phyloP scores from a whole-genome alignment of 805 yeast species.

The Lipomyces mesembrius region DNA sequence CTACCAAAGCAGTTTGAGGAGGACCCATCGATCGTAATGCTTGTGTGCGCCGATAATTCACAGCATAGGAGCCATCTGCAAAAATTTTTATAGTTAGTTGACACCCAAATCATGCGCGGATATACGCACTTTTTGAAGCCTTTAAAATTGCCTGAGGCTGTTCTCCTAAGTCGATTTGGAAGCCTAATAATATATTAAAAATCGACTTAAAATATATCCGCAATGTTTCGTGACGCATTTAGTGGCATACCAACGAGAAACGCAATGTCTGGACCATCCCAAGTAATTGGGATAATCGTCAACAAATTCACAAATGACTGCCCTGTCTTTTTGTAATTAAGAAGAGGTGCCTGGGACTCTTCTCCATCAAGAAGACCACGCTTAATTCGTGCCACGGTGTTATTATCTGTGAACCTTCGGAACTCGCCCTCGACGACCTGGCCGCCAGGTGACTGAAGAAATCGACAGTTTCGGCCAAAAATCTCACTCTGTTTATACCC shows the following conservation, averaged over 20 bases:
- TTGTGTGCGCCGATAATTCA: slow-evolving; percentile 22
- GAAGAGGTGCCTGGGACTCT: slow-evolving; percentile 21
- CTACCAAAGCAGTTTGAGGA: not conserved
- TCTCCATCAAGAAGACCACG: slow-evolving; percentile 17
- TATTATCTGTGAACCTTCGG: slow-evolving; percentile 21
- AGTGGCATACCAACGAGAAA: slow-evolving; percentile 12
- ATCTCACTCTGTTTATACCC: slow-evolving; percentile 25
- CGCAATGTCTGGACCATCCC: slow-evolving; percentile 22
- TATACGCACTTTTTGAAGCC: slow-evolving; percentile 10
- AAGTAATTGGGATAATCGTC: slow-evolving; percentile 23
- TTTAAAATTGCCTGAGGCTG: slow-evolving; percentile 20
- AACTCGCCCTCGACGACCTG: slow-evolving; percentile 16
- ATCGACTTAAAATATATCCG: not conserved
- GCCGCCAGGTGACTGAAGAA: slow-evolving; percentile 27
- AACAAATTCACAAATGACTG: slow-evolving; percentile 27
- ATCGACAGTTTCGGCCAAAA: slow-evolving; percentile 28
- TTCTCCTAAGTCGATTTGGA: slow-evolving; percentile 24
- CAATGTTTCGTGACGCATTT: not conserved
- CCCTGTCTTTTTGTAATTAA: slow-evolving; percentile 24
- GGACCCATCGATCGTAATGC: slow-evolving; percentile 14
- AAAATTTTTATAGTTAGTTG: not conserved
- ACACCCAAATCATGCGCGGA: not conserved
- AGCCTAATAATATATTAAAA: slow-evolving; percentile 9
- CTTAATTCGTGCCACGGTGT: slow-evolving; percentile 16
- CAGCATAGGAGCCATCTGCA: slow-evolving; percentile 13